Base-by-base conservation (phyloP, 75 land plant genomes). In the Cunninghamia lanceolata region DNA sequence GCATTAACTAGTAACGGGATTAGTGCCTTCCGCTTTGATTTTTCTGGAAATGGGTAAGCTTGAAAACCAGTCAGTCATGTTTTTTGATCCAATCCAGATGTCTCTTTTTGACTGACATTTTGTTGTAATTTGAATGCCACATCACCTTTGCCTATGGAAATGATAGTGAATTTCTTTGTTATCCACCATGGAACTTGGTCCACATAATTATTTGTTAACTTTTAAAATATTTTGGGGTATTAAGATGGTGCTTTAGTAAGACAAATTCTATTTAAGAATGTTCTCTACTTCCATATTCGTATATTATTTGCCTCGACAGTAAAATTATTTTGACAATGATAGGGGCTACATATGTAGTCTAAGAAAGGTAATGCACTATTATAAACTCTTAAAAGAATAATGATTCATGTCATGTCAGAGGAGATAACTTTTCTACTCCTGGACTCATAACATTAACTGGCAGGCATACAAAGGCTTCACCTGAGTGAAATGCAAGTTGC, bases 11-110 rank as follows among this genome's bases (percentile, higher is more conserved):
- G 74, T 30, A 88, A 85, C 40, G 96, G 96, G 39, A 89, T 96
- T 43, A 94, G 95, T 87, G 87, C 91, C 53, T 97, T 91, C 87
- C 90, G 98, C 56, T 97, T 95, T 87, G 99, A 97, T 87, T 97
- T 97, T 91, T 89, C 99, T 79, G 99, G 99, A 76, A 96, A 96
- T 85, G 99, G 99, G 97, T 95, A 86, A 89, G 89, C 9, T 36
- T 52, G 9, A 73, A 50, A 50, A 11, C 2, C 16, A 34, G 75
- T 21, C 19, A 59, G 68, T 32, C 34, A 34, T 13, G 16, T 9
- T 73, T 73, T 28, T 40, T 63, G 25, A 70, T 47, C 71, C 63
- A 47, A 46, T 34, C 10, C 36, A 76, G 43, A 13, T 36, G 30
- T 42, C 38, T 39, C 15, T 17, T 84, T 85, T 66, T 34, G 1